These are phyloP conservation scores for Pseudocercospora crystallina DNA, from an alignment of 2,329 filamentous ascomycete genomes.

Conservation along the genomic window DNA sequence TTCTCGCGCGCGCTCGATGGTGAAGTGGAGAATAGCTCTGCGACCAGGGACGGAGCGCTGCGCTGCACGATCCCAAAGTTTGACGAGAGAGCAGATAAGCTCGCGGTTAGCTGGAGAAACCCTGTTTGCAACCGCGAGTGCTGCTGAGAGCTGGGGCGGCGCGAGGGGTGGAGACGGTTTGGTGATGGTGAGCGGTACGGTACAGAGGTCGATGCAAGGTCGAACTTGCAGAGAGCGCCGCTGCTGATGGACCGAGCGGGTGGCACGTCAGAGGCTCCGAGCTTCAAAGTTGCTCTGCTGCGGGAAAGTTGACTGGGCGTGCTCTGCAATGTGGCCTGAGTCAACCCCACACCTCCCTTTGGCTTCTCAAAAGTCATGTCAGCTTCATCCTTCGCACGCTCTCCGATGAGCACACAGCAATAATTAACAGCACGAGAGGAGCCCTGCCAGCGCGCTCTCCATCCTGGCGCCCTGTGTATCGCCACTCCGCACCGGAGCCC, in stretches of 20 bases:
- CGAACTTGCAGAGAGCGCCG: conserved; percentile 9
- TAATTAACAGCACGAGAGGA: too few species aligned
- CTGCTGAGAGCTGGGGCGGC: conserved; percentile 8
- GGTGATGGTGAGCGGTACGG: conserved; percentile 3
- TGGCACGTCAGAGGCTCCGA: conserved; percentile 3
- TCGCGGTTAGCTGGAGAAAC: conserved; percentile 18
- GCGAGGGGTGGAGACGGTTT: conserved; percentile 13
- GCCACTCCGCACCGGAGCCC: neutral
- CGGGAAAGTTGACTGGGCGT: neutral
- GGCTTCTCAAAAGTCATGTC: conserved; percentile 1
- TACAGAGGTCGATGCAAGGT: conserved; percentile 5
- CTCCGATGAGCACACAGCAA: neutral
- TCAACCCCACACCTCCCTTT: conserved; percentile 4
- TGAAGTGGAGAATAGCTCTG: conserved; percentile 17
- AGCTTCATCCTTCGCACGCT: conserved; percentile 14
- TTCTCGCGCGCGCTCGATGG: conserved; percentile 16
- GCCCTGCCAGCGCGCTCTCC: too few species aligned
- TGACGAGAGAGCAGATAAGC: conserved; percentile 16
- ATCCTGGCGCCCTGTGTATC: neutral
- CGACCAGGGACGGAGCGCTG: conserved; percentile 22
- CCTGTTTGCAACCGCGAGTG: conserved; percentile 15
- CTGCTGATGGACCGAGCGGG: conserved; percentile 7
- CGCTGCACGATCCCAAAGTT: conserved; percentile 24
- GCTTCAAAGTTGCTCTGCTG: neutral
- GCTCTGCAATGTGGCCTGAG: neutral